Base-by-base conservation (phyloP, 768 basidiomycete genomes). In the Termitomyces sp. region DNA sequence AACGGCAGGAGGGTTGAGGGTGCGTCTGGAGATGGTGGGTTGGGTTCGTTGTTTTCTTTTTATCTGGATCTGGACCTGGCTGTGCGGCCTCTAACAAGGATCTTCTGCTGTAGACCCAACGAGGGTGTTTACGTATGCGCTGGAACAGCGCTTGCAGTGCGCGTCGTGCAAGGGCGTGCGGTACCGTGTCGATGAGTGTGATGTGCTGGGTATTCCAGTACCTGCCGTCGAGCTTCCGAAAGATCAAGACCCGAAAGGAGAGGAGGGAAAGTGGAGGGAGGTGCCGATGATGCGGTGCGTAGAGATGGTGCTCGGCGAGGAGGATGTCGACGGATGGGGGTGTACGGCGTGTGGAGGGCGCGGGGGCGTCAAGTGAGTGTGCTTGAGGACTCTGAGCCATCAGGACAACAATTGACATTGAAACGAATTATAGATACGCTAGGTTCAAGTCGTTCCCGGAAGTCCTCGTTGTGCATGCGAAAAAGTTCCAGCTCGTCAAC, bases 401-500 rank as follows among this genome's bases (percentile, higher is more conserved):
- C 5, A 41, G n/a, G 9, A 20, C 20, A 3, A 20, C 8, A 41
- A 41, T 20, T 9, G 39, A 41, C n/a, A 8, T 18, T 18, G 18
- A 9, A 41, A n/a, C n/a, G n/a, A 4, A 85, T 72, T 10, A 2
- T 18, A 85, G 59, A 80, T 82, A 16, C 82, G 12, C 57, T 2
- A n/a, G 81, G 31, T 90, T 98, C 64, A 82, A 90, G 0, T 88
- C 90, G 1, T 92, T 96, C 78, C 97, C 97, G 0, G 81, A 94
- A 12, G 84, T 93, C 1, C 79, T 98, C 0, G 86, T 96, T 8
- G 71, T 99, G 1, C 95, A 97, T 61, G 87, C 93, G 44, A 92
- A 90, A 68, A 96, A 96, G 65, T 98, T 97, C 76, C 91, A 94
- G 70, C 81, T 96, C 4, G 88, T 94, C 42, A 93, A 94, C 63